phyloP scores from a whole-genome alignment of 179 eudicot species.

The Spinacia oleracea region DNA sequence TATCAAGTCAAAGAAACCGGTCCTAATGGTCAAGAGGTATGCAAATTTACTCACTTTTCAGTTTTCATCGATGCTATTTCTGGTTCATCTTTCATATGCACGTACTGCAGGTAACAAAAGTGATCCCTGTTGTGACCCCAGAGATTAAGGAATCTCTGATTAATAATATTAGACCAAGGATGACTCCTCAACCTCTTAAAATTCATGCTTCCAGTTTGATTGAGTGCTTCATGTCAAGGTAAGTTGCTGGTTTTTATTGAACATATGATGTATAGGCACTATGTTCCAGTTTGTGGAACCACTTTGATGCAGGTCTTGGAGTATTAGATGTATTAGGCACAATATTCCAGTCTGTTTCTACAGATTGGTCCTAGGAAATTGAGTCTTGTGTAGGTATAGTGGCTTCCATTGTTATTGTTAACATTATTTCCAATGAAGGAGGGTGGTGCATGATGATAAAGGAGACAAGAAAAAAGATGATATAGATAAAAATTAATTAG shows the following conservation, averaged over 20 bases:
- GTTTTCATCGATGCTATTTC: neutral
- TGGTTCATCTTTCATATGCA: conserved; percentile 11
- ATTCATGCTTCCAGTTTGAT: conserved; percentile 86
- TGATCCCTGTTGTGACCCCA: conserved; percentile 67
- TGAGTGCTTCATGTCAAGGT: conserved; percentile 90
- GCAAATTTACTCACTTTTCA: neutral
- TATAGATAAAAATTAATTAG: no score
- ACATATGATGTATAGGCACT: conserved; percentile 9
- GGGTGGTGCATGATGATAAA: no score
- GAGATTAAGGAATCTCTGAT: conserved; percentile 71
- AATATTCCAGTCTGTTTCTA: no score
- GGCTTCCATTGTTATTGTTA: no score
- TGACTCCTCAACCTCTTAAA: conserved; percentile 88
- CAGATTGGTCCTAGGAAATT: no score
- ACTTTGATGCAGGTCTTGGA: neutral
- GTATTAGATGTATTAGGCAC: neutral
- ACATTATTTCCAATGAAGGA: no score
- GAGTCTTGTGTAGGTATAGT: no score
- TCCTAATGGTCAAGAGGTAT: conserved; percentile 89
- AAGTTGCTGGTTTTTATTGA: neutral
- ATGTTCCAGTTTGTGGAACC: neutral
- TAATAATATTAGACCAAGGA: conserved; percentile 64
- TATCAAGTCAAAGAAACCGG: conserved; percentile 84
- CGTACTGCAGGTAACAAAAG: conserved; percentile 54
- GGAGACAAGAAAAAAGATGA: no score